Evolutionary conservation across 805 yeast genomes (phyloP), one percentile per base, ranked within the genome.

Genomic region (Yueomyces sinensis): DNA sequence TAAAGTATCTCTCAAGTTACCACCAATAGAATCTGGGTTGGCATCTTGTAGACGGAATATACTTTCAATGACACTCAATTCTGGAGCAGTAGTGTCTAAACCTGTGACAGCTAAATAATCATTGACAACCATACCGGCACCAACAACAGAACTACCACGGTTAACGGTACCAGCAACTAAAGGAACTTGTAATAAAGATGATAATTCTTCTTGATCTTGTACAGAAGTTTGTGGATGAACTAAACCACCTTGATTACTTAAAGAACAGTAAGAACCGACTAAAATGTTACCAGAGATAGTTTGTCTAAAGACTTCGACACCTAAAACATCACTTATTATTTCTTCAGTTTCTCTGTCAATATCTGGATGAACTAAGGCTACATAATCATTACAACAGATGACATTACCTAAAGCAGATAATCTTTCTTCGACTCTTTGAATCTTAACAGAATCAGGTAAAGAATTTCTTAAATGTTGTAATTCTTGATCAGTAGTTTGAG

Each of bases 311-410:
- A 91, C 99, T 64, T 91, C 99, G 35, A 91, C 99, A 40, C 98
- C 99, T 39, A 91, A 70, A 13, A 87, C 95, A 61, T 91, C 99
- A 31, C 97, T 94, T 56, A 91, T 91, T 49, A 91, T 67, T 66
- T 91, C 99, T 65, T 91, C 99, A 35, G 98, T 91, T 63, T 91
- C 99, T 58, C 98, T 79, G 68, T 91, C 99, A 45, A 91, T 84
- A 65, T 91, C 99, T 34, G 99, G 99, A 62, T 91, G 99, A 36
- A 91, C 98, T 45, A 91, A 72, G 3, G 99, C 99, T 49, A 93
- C 99, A 58, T 91, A 91, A 61, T 91, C 99, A 62, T 91, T 91
- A 65, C 97, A 89, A 63, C 97, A 89, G 53, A 91, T 86, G 42
- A 91, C 98, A 50, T 91, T 91, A 50, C 99, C 99, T 45, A 91